Evolutionary conservation across 805 yeast species (phyloP), one percentile per base, ranked within the genome.

Genomic region (Nematodospora valgi): DNA sequence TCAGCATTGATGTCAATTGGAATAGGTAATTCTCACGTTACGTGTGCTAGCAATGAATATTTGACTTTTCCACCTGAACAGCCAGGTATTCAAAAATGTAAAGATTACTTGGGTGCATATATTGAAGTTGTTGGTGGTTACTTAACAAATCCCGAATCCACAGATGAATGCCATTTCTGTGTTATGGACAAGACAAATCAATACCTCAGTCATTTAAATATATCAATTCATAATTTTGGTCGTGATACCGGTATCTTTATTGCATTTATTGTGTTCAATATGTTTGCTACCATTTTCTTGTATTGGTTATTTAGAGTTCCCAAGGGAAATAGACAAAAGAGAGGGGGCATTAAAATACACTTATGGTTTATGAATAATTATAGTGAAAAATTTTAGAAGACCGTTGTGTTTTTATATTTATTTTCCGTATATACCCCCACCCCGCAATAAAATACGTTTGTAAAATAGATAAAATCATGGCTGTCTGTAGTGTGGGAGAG

Each of bases 271-370:
- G 46, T 37, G 15, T 41, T 60, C 35, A 56, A 60, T 41, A 45
- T 58, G 37, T 23, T 49, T 11, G 47, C 50, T 3, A 53, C 63
- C 1, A 39, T 55, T 1, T 44, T 50, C 32, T 48, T 62, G 38
- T 73, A 72, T 51, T 73, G 62, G 58, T 45, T 63, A 30, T 57
- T 60, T 14, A 57, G 70, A 49, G 69, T 64, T 27, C 70, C 70
- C 10, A 62, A 60, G 44, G 54, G 59, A 4, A 37, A 46, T 20
- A 49, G 59, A 40, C 25, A 38, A 26, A 40, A 32, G 24, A 39
- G 35, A 10, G 27, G 29, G 8, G 16, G 15, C 21, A n/a, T 15
- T 20, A 22, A 30, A 21, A 23, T 30, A 23, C 9, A 20, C 22
- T 23, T 7, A 20, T 13, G 19, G 11, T 9, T 9, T 17, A 27